Conservation (phyloP, 768 basidiomycete species). For the Leccinum longicurvipes region DNA sequence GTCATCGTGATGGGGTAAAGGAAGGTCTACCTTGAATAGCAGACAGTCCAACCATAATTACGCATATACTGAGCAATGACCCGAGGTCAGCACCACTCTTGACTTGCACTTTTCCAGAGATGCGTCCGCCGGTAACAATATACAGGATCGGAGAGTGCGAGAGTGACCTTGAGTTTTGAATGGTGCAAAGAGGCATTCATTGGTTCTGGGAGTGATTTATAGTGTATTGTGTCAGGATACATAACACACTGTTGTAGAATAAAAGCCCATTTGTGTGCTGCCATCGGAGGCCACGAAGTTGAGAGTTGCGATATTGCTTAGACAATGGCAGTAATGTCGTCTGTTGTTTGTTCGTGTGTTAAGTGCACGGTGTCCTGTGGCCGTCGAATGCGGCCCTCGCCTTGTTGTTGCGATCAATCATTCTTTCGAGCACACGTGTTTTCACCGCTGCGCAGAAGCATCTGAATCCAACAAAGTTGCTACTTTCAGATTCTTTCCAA, state of each 20-base stretch:
- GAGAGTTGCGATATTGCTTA: conserved; percentile 11
- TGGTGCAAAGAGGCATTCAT: conserved; percentile 84
- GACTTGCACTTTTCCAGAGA: conserved; percentile 76
- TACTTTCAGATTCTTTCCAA: too few species aligned
- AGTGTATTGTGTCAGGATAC: conserved; percentile 21
- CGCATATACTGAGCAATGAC: conserved; percentile 65
- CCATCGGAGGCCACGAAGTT: conserved; percentile 12
- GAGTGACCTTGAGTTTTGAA: conserved; percentile 69
- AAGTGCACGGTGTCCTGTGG: too few species aligned
- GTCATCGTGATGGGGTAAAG: not conserved
- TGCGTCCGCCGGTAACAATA: conserved; percentile 64
- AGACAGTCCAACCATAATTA: conserved; percentile 75
- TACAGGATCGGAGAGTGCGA: conserved; percentile 53
- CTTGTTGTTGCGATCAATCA: too few species aligned
- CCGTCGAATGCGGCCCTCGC: too few species aligned
- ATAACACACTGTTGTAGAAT: too few species aligned
- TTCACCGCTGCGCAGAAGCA: too few species aligned
- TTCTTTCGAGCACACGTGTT: too few species aligned
- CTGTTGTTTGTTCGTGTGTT: too few species aligned
- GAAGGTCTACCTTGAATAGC: conserved; percentile 62
- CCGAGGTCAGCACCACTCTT: conserved; percentile 68
- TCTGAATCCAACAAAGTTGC: too few species aligned
- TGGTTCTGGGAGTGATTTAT: conserved; percentile 46
- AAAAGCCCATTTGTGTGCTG: conserved; percentile 6
- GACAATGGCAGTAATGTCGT: conserved; percentile 5